Percentiles rank a stretch among this genome's conserved stretches.
phyloP scores from a whole-genome alignment of 176 grass and related monocot species.

The Musa beccarii region DNA sequence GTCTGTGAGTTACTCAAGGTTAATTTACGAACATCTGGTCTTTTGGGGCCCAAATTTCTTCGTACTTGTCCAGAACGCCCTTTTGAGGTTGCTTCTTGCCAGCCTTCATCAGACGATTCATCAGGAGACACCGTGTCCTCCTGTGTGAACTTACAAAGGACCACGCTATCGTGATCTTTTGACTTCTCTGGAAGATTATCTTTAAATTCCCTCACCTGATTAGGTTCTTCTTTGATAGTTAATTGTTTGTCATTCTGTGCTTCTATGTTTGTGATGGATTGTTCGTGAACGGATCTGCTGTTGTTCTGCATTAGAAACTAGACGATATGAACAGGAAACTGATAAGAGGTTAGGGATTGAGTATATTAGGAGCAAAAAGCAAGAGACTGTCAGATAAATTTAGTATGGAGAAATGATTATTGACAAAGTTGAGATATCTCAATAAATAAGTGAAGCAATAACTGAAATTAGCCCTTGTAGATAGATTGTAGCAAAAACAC shows the following conservation, averaged over 20 bases:
- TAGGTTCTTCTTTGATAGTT: slow-evolving; percentile 13
- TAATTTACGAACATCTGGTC: slow-evolving; percentile 46
- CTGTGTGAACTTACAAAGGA: slow-evolving; percentile 38
- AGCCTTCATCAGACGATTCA: slow-evolving; percentile 96
- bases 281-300: slow-evolving; percentile 56
- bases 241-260: slow-evolving; percentile 29
- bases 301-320: slow-evolving; percentile 75
- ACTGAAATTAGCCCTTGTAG: neutral
- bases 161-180: slow-evolving; percentile 31
- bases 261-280: slow-evolving; percentile 46
- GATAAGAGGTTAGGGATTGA: slow-evolving; percentile 19
- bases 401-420: neutral
- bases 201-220: slow-evolving; percentile 22
- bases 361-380: slow-evolving; percentile 4
- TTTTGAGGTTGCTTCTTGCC: slow-evolving; percentile 82
- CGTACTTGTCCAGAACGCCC: slow-evolving; percentile 47
- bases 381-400: neutral
- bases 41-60: slow-evolving; percentile 49
- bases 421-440: neutral
- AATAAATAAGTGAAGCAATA: slow-evolving; percentile 2
- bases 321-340: slow-evolving; percentile 41
- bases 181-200: slow-evolving; percentile 11
- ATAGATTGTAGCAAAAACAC: neutral
- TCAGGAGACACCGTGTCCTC: slow-evolving; percentile 48
- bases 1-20: slow-evolving; percentile 34